Base-by-base conservation (phyloP, 371 early-diverging fungal genomes). In the Rhizopus sp. region DNA sequence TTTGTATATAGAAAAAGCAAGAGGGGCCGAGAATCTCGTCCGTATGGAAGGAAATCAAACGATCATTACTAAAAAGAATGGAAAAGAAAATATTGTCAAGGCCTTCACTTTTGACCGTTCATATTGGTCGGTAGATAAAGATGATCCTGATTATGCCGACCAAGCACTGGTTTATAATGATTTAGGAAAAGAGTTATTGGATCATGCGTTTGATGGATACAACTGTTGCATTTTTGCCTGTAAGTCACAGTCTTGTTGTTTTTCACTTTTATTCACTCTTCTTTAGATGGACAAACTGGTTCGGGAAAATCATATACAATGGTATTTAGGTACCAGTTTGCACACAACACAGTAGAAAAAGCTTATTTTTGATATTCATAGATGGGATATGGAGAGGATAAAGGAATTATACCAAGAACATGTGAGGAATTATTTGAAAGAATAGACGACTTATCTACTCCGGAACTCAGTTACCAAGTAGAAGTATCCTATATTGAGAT, bases 171-270 rank as follows among this genome's bases (percentile, higher is more conserved):
- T 95, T n/a, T 95, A 89, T 64, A 74, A 82, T n/a, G 87, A 84
- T 53, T 58, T 93, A 12, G 93, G 93, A 4, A 66, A 71, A 17
- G 88, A 87, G 16, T 66, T 94, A 17, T 71, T 93, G 30, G 88
- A 90, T 53, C 94, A 95, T 60, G 90, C 94, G 4, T 88, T 94
- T 53, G 80, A 81, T 37, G 93, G 93, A 13, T 94, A 92, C 71
- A 91, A 93, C 66, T 86, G 88, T 52, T 90, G 90, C 69, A 89
- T 94, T 8, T 88, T 93, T 63, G 94, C 93, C 33, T 93, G 85
- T 88, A 78, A 75, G 70, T 62, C 15, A 54, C 23, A 23, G 23
- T 23, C 23, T 23, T 38, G 40, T 40, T n/a, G 31, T 40, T 40
- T 40, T 29, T 50, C 8, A 48, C 40, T 35, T 45, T 47, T 34